These are phyloP conservation scores for Ceratonia siliqua DNA, from an alignment of 306 rosid species.

Conservation along the genomic window DNA sequence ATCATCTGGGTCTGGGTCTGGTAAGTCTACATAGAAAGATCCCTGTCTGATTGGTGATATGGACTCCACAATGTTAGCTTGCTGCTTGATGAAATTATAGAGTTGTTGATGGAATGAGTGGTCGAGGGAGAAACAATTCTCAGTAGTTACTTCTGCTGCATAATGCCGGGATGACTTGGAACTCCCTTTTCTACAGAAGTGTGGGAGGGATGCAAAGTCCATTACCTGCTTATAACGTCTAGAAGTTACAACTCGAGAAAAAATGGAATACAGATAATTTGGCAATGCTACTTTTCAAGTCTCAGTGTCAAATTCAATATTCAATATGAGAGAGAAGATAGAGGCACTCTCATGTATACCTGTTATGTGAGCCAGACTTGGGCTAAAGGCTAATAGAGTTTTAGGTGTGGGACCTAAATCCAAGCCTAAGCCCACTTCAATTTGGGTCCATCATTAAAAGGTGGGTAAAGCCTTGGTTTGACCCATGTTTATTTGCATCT, in stretches of 20 bases:
- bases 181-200: conserved; percentile 74
- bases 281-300: not conserved
- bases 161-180: conserved; percentile 68
- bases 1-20: conserved; percentile 72
- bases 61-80: conserved; percentile 51
- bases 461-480: no score
- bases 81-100: conserved; percentile 56
- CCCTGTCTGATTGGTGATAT: conserved; percentile 58
- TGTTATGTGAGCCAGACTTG: no score
- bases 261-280: not conserved
- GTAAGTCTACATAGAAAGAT: conserved; percentile 78
- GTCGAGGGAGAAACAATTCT: conserved; percentile 73
- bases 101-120: conserved; percentile 80
- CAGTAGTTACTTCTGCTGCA: conserved; percentile 36
- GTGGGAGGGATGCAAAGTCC: conserved; percentile 89
- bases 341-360: not conserved
- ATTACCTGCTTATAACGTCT: conserved; percentile 56
- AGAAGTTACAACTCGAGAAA: not conserved
- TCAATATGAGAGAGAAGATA: not conserved
- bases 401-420: no score
- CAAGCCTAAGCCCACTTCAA: no score
- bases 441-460: no score
- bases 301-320: not conserved
- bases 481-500: no score
- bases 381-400: no score